A percentile compares a stretch with the other conserved stretches of the same genome.
These are phyloP conservation scores for Fusarium longipes DNA, from an alignment of 2,329 filamentous ascomycete genomes.

Conservation along the genomic window DNA sequence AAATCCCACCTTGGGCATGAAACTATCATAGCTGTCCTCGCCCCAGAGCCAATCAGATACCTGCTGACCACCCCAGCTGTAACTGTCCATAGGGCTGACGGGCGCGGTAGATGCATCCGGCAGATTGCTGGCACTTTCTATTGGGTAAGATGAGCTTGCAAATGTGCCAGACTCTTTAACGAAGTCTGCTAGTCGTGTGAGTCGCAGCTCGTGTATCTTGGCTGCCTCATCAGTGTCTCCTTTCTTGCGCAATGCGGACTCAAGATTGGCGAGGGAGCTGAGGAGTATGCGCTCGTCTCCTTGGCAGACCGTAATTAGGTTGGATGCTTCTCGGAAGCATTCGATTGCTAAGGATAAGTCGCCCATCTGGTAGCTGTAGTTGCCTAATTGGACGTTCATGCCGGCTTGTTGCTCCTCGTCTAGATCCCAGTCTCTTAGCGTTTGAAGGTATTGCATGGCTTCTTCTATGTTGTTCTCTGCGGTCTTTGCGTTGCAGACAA, in stretches of 20 bases:
- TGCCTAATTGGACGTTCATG: slow-evolving; percentile 49
- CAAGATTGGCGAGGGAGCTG: slow-evolving; percentile 51
- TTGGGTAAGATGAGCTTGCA: slow-evolving; percentile 19
- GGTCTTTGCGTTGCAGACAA: slow-evolving; percentile 47
- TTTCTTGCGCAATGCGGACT: slow-evolving; percentile 43
- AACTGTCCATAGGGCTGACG: slow-evolving; percentile 32
- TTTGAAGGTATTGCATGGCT: slow-evolving; percentile 46
- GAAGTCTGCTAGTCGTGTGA: slow-evolving; percentile 47
- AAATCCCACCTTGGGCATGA: slow-evolving; percentile 29
- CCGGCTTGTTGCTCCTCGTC: slow-evolving; percentile 49
- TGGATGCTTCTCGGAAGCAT: slow-evolving; percentile 48
- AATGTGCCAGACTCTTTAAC: slow-evolving; percentile 46
- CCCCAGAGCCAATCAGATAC: slow-evolving; percentile 42
- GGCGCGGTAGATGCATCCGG: slow-evolving; percentile 31
- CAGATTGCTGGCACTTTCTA: slow-evolving; percentile 6
- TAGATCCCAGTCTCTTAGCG: slow-evolving; percentile 47
- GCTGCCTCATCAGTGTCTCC: slow-evolving; percentile 44
- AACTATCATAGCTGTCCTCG: slow-evolving; percentile 23
- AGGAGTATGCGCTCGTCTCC: slow-evolving; percentile 49
- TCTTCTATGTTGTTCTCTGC: slow-evolving; percentile 47
- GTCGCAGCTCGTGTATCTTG: slow-evolving; percentile 46
- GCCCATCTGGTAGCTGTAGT: slow-evolving; percentile 48
- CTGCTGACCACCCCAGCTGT: slow-evolving; percentile 34
- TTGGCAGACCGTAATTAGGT: slow-evolving; percentile 44
- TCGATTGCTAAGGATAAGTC: slow-evolving; percentile 46